phyloP scores from a whole-genome alignment of 1,139 yeast species.

The Geotrichum histeridarum region DNA sequence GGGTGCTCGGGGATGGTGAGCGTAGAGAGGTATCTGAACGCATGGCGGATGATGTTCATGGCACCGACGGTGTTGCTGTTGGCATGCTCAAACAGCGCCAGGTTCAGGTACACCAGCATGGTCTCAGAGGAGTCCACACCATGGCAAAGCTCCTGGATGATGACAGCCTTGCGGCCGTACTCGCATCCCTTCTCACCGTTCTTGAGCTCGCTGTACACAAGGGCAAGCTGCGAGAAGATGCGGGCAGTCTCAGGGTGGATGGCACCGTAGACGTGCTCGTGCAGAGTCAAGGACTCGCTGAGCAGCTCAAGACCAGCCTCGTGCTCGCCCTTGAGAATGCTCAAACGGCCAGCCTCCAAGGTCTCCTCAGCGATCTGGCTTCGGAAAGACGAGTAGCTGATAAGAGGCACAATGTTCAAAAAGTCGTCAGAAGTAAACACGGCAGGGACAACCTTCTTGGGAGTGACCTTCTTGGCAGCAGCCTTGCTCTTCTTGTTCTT shows the following conservation, averaged over 20 bases:
- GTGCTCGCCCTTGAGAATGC: constrained; percentile 33
- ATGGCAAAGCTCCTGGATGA: constrained; percentile 68
- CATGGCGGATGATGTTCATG: constrained; percentile 57
- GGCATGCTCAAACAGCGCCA: constrained; percentile 66
- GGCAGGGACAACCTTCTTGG: constrained; percentile 22
- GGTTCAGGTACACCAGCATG: constrained; percentile 63
- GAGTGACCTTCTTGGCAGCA: constrained; percentile 33
- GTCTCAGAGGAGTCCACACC: constrained; percentile 82
- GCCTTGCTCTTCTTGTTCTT: constrained; percentile 42
- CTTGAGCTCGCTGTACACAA: constrained; percentile 60
- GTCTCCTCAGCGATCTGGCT: constrained; percentile 72
- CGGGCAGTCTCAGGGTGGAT: constrained; percentile 77
- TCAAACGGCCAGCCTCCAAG: constrained; percentile 48
- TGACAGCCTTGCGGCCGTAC: constrained; percentile 66
- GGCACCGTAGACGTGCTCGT: constrained; percentile 79
- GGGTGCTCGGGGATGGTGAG: constrained; percentile 62
- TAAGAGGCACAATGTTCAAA: constrained; percentile 61
- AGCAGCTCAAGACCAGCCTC: constrained; percentile 44
- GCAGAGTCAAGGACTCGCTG: constrained; percentile 63
- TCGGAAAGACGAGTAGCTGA: constrained; percentile 65
- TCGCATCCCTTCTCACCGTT: constrained; percentile 56
- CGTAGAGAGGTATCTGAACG: constrained; percentile 53
- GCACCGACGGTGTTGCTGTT: constrained; percentile 59
- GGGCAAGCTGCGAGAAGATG: constrained; percentile 61
- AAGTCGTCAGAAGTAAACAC: constrained; percentile 50